These are phyloP conservation scores for Hamamelis virginiana DNA, from an alignment of 164 flowering plant genomes.

Conservation along the genomic window DNA sequence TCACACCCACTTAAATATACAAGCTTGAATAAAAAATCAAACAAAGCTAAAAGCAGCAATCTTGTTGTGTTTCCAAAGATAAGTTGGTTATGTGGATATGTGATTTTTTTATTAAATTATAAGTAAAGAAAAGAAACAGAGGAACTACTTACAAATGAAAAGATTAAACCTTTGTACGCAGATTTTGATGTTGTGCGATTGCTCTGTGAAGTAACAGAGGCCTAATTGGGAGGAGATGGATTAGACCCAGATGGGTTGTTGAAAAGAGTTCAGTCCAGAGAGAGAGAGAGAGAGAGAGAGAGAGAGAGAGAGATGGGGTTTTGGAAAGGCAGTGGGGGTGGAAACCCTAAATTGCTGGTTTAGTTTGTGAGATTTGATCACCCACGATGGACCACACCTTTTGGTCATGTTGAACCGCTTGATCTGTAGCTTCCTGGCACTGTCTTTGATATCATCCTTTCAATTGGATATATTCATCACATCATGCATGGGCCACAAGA, in stretches of 20 bases:
- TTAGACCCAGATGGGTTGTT: not conserved
- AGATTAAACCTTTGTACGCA: not conserved
- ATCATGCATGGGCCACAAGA: not conserved
- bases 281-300: not conserved
- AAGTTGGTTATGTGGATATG: too few relatives aligned
- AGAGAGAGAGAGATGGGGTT: not conserved
- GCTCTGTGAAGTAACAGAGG: too few relatives aligned
- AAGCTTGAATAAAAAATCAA: not conserved
- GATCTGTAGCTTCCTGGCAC: not conserved
- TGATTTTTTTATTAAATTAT: not conserved
- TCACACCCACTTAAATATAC: conserved; percentile 7
- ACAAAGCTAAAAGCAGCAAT: not conserved
- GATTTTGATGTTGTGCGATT: not conserved
- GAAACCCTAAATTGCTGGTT: conserved; percentile 17
- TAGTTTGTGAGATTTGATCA: not conserved
- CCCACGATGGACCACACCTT: not conserved
- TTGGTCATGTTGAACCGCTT: not conserved
- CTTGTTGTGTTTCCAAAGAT: not conserved
- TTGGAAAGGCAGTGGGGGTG: not conserved
- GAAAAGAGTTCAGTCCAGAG: not conserved
- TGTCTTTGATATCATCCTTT: too few relatives aligned
- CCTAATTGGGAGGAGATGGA: not conserved
- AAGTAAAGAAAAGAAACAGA: not conserved
- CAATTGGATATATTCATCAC: not conserved
- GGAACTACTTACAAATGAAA: conserved; percentile 12